These are phyloP conservation scores for Agrocybe chaxingu DNA, from an alignment of 768 basidiomycete genomes.

Conservation along the genomic window DNA sequence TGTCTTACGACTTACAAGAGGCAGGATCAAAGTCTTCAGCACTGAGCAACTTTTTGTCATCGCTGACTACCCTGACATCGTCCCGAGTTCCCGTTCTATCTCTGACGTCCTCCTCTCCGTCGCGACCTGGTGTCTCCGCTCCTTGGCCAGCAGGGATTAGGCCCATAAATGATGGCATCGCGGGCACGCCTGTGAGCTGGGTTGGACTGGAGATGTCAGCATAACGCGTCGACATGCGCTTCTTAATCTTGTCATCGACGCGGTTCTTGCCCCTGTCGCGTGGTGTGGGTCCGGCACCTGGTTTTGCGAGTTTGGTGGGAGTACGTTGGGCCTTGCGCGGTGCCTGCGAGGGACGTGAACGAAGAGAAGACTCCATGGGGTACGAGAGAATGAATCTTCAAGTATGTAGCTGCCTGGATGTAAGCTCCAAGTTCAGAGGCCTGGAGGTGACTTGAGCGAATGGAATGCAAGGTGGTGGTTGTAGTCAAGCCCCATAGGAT, in stretches of 20 bases:
- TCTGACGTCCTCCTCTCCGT: conserved; percentile 48
- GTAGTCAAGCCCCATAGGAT: too few species aligned
- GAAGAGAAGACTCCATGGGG: conserved; percentile 50
- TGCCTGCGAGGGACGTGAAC: conserved; percentile 48
- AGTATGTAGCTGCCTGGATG: too few species aligned
- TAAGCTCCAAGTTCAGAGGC: too few species aligned
- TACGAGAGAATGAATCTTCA: too few species aligned
- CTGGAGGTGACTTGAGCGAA: too few species aligned
- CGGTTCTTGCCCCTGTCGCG: conserved; percentile 51
- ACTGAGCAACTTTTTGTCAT: conserved; percentile 68
- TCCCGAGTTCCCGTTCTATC: conserved; percentile 32
- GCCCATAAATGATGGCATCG: conserved; percentile 29
- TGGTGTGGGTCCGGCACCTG: conserved; percentile 24
- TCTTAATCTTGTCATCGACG: conserved; percentile 91
- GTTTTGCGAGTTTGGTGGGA: conserved; percentile 32
- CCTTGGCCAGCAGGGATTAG: conserved; percentile 24
- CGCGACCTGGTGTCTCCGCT: conserved; percentile 21
- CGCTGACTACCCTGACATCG: conserved; percentile 39
- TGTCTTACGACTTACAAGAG: conserved; percentile 58
- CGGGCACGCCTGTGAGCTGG: conserved; percentile 46
- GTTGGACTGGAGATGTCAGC: conserved; percentile 80
- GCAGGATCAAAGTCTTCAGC: conserved; percentile 85
- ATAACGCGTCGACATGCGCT: conserved; percentile 94
- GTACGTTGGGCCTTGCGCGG: conserved; percentile 34
- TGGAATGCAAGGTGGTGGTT: too few species aligned